Base-by-base conservation (phyloP, 2,329 filamentous ascomycete species). In the Colletotrichum sp. region DNA sequence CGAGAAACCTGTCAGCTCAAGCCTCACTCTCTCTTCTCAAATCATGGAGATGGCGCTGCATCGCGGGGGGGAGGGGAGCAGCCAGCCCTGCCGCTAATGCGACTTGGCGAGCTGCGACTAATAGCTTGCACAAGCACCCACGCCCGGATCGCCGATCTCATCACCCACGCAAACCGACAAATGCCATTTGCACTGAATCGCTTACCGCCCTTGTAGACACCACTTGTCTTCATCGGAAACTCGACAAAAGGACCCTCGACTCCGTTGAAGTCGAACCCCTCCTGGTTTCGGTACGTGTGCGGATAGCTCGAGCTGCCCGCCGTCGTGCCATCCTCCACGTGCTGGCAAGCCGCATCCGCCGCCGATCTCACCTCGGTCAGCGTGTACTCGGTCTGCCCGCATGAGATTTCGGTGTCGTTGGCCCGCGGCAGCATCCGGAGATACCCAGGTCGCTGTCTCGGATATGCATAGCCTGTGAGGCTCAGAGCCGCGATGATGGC, bases 171-270 rank as follows among this genome's bases (percentile, higher is more conserved):
- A 34, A 30, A 57, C 29, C 30, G 65, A 27, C 55, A 27, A 27
- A 59, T 29, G 13, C 25, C 36, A 39, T 34, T 49, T 52, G 6
- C 16, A 64, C 57, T 27, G 27, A 32, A 29, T 39, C 74, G n/a
- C 87, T 80, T 80, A 90, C 89, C 90, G 64, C 92, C 92, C 73
- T 81, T 87, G 81, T 92, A 93, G 3, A 88, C 79, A 25, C 87
- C 88, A 15, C 87, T 88, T 16, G 82, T 84, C 80, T 90, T 78
- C 69, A 94, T 87, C 2, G 92, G 92, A 82, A 93, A 94, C 82
- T 94, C 92, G 76, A 92, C 89, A 81, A 91, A 94, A 0, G 91
- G 90, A 0, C 90, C 90, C 5, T 81, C 78, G 7, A 92, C 88
- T 3, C 86, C 78, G n/a, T 79, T 74, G 82, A 94, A 93, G 55